Conservation (phyloP, 2,329 filamentous ascomycete genomes). For the Fusarium dlaminii region DNA sequence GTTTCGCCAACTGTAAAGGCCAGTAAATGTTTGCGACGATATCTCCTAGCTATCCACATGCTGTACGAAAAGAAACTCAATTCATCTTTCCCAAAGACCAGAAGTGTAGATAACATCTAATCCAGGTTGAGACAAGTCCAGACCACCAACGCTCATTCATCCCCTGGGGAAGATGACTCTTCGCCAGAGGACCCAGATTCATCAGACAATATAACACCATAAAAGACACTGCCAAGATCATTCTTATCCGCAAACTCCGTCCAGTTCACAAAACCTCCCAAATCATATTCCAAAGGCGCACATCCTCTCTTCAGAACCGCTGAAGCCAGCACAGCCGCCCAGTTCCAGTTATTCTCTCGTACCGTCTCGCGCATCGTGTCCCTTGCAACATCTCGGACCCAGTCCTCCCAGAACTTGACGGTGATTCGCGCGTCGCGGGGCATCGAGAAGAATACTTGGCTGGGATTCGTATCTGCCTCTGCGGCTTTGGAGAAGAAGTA, state of each 20-base stretch:
- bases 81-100: accelerated
- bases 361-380: not conserved
- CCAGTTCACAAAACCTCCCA: not conserved
- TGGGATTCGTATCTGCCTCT: accelerated
- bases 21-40: not conserved
- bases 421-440: not conserved
- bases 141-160: not conserved
- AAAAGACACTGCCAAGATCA: accelerated
- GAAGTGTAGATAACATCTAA: not conserved
- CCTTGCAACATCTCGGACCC: not conserved
- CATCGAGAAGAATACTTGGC: not conserved
- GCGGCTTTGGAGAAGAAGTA: not conserved
- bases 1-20: not conserved
- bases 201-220: not conserved
- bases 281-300: not conserved
- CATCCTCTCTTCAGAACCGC: not conserved
- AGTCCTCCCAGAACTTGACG: not conserved
- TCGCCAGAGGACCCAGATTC: not conserved
- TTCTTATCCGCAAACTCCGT: not conserved
- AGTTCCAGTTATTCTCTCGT: not conserved
- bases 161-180: accelerated
- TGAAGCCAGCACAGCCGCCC: not conserved
- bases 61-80: not conserved
- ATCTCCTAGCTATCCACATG: accelerated
- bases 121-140: no score